Base-by-base conservation (phyloP, 441 rosid species). In the Viola pubescens region DNA sequence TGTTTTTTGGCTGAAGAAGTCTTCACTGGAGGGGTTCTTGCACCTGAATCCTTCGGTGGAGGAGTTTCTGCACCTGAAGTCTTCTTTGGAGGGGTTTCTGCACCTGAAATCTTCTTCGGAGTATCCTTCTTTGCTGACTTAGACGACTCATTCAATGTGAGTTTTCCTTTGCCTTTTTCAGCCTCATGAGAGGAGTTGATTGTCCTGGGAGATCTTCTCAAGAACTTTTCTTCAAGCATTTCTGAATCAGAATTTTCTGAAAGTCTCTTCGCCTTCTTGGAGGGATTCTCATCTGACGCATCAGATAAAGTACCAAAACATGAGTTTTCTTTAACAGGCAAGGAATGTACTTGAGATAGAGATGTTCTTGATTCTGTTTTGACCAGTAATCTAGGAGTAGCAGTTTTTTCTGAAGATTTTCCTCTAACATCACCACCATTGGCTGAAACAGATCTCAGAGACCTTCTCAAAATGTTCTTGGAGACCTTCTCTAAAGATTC, bases 251-350 rank as follows among this genome's bases (percentile, higher is more conserved):
- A 55, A 64, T 68, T 65, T 58, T 60, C 65, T 57, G 55, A 44
- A 19, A 65, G 44, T 42, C 49, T 53, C 59, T 70, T 75, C 55
- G 58, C 52, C 64, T 75, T 68, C 73, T 82, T 81, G 58, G 57
- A 72, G 64, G 80, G 76, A 63, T 51, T 49, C 63, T 69, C 80
- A 58, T 75, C 68, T 9, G 40, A 19, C 16, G 61, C 59, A 58
- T 66, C 52, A 34, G 72, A 66, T 6, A 52, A 19, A 65, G 47
- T 49, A 52, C 58, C 45, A 59, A 53, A 44, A 63, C 65, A 56
- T 58, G 74, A 59, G 42, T 66, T 60, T 56, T 41, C 40, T 53
- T 67, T 43, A 14, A 51, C 34, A 47, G 53, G 43, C 47, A 10
- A 50, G 54, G 34, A 62, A 42, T 55, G 37, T 10, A 53, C 62